Evolutionary conservation across 2,329 filamentous ascomycete species (phyloP).

Genomic region (Lachnellula hyalina): DNA sequence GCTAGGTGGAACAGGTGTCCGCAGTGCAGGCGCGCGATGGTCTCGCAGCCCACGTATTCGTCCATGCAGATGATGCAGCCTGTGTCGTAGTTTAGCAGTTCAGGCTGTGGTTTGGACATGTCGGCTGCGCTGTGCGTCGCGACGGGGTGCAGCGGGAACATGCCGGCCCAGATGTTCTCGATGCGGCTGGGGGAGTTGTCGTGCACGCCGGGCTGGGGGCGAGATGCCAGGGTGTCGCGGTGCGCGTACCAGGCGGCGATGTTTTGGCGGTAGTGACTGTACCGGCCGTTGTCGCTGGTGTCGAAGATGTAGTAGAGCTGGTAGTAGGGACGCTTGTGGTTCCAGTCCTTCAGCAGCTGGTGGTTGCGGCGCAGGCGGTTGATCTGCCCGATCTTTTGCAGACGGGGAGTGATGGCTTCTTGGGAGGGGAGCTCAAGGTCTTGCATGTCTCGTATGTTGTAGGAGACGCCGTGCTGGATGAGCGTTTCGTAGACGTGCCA

Average conservation of each 20-base stretch:
- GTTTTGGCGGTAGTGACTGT: neutral
- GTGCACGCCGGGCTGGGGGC: neutral
- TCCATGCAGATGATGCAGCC: conserved; percentile 9
- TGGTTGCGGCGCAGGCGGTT: conserved; percentile 14
- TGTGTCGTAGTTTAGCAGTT: neutral
- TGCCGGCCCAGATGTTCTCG: conserved; percentile 3
- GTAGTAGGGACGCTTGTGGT: conserved; percentile 14
- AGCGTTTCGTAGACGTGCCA: neutral
- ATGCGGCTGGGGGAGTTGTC: neutral
- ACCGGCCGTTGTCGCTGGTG: conserved; percentile 3
- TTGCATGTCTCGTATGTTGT: neutral
- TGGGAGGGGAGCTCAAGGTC: neutral
- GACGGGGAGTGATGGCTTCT: neutral
- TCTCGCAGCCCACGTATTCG: neutral
- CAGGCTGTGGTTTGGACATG: neutral
- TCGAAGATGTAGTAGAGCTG: conserved; percentile 15
- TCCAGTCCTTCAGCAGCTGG: conserved; percentile 17
- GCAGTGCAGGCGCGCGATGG: conserved; percentile 13
- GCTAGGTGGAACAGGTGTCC: conserved; percentile 13
- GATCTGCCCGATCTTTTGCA: conserved; percentile 9
- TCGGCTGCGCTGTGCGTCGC: neutral
- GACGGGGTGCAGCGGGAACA: conserved; percentile 15
- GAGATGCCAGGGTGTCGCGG: neutral
- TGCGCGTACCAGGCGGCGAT: conserved; percentile 8
- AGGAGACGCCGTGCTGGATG: neutral